Base-by-base conservation (phyloP, 495 filamentous ascomycete species). In the Penicillium samsonianum region DNA sequence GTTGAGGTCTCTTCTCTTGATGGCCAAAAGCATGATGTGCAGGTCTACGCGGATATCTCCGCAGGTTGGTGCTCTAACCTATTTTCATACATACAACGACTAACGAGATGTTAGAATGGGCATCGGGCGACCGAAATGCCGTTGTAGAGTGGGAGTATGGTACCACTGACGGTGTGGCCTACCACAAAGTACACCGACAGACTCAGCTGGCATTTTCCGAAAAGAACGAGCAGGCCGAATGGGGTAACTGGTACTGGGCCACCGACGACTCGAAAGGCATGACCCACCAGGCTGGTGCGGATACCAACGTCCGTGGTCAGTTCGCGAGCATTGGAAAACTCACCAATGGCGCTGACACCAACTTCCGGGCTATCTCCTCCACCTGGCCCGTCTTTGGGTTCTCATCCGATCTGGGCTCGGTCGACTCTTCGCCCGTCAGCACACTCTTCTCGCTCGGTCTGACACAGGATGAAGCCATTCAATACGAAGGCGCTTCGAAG, bases 21-120 rank as follows among this genome's bases (percentile, higher is more conserved):
- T 68, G 83, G 80, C 23, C 52, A 64, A 25, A 14, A 70, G 0
- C 82, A 86, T 64, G 68, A 83, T 62, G 81, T 86, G 31, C 78
- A 85, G 55, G 50, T 86, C 12, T 86, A 86, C 61, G 67, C 83
- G 3, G 83, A 86, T 61, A 82, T 85, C 53, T 83, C 83, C 38
- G 83, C 81, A 9, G 82, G 83, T 83, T 65, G 59, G 78, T 67
- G 10, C 5, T 11, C 1, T 41, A 9, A 8, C 14, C 11, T 17
- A 3, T 45, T 26, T 23, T 20, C 19, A 31, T 28, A 43, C 25
- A 14, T 25, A 5, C 16, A 14, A 16, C n/a, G 22, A 17, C 20
- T 42, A 22, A 68, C 67, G 46, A 70, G 48, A 50, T 54, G 8
- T 19, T 23, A 85, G 83, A 86, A 75, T 86, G 82, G 82, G 72